phyloP scores from a whole-genome alignment of 768 basidiomycete genomes.

The Hemileccinum rubropunctum region DNA sequence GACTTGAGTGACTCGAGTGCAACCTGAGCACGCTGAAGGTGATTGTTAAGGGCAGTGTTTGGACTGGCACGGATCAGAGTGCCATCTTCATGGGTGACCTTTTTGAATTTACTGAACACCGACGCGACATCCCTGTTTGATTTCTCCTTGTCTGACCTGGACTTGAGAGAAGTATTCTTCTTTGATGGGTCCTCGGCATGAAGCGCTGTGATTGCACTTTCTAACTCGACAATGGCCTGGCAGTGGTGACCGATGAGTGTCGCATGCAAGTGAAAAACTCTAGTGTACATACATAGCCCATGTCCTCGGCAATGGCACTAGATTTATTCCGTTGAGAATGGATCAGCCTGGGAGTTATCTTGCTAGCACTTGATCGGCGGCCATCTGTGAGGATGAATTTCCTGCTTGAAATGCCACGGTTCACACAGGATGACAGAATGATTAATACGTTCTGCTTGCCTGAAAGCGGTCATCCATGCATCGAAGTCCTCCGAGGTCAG shows the following conservation, averaged over 20 bases:
- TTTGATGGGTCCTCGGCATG: slow-evolving; percentile 38
- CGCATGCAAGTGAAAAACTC: neutral
- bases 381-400: slow-evolving; percentile 52
- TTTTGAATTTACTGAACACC: slow-evolving; percentile 62
- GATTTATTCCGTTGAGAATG: slow-evolving; percentile 48
- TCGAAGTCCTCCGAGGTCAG: slow-evolving; percentile 68
- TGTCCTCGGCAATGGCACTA: slow-evolving; percentile 58
- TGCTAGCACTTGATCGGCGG: slow-evolving; percentile 34
- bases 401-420: slow-evolving; percentile 37
- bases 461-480: slow-evolving; percentile 71
- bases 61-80: slow-evolving; percentile 13
- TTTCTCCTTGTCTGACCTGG: slow-evolving; percentile 48
- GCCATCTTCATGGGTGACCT: slow-evolving; percentile 33
- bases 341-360: slow-evolving; percentile 40
- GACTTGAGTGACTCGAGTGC: slow-evolving; percentile 54
- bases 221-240: slow-evolving; percentile 60
- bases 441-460: slow-evolving; percentile 40
- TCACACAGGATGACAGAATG: slow-evolving; percentile 14
- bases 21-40: slow-evolving; percentile 44
- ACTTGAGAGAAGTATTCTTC: slow-evolving; percentile 32
- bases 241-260: slow-evolving; percentile 1
- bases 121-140: slow-evolving; percentile 28
- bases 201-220: slow-evolving; percentile 48
- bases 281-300: slow-evolving; percentile 51
- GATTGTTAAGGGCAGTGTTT: slow-evolving; percentile 17